A percentile compares a stretch with the other conserved stretches of the same genome.
These are phyloP conservation scores for Eucalyptus microcorys DNA, from an alignment of 345 rosid genomes.

Conservation along the genomic window DNA sequence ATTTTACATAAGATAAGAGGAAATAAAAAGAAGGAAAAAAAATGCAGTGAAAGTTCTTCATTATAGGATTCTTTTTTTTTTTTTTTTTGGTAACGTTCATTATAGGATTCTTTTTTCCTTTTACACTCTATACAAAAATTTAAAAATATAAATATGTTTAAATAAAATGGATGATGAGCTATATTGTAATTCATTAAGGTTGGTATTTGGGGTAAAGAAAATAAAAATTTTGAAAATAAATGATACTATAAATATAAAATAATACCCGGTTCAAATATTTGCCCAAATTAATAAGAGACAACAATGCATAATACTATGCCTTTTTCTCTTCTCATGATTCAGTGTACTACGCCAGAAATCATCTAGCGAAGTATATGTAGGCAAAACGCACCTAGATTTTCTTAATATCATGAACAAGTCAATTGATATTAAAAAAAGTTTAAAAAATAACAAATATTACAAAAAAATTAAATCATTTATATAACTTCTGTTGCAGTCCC, in stretches of 20 bases:
- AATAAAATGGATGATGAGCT: background rate
- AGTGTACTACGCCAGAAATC: background rate
- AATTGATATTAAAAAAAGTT: no score
- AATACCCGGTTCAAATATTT: accelerated
- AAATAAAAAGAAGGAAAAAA: no score
- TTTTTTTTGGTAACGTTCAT: no score
- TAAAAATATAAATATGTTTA: no score
- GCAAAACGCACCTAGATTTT: background rate
- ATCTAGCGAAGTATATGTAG: background rate
- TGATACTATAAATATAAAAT: no score
- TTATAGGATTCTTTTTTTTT: background rate
- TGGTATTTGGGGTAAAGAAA: background rate
- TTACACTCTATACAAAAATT: background rate
- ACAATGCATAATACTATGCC: background rate
- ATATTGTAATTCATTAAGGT: background rate
- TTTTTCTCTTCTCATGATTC: background rate
- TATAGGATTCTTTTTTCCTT: background rate
- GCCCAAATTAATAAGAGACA: background rate
- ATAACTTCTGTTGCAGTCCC: background rate
- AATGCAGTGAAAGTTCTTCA: background rate
- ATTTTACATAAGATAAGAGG: no score
- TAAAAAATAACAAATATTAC: accelerated
- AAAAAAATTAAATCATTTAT: no score
- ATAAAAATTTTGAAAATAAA: no score
- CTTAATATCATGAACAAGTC: background rate